These are phyloP conservation scores for Petasospora fabianii DNA, from an alignment of 1,139 yeast genomes.

Conservation along the genomic window DNA sequence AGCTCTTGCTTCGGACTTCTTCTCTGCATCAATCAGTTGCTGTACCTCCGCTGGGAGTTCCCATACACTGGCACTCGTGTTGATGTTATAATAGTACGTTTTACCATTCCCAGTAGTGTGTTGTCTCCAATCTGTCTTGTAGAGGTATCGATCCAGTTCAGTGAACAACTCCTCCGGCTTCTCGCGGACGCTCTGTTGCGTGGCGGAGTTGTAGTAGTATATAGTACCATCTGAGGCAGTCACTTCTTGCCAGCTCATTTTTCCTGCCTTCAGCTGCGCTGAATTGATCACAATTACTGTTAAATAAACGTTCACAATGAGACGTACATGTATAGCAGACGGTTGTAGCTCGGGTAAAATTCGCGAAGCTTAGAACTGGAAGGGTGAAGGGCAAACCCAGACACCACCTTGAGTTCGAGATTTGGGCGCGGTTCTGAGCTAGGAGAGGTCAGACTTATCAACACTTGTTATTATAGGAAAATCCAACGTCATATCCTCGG, in stretches of 20 bases:
- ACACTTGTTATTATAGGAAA: no score
- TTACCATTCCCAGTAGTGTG: conserved; percentile 66
- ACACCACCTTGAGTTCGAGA: no score
- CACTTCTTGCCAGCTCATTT: conserved; percentile 56
- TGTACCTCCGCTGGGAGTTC: conserved; percentile 53
- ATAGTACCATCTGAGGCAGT: conserved; percentile 62
- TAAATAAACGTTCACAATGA: no score
- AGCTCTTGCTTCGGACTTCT: no score
- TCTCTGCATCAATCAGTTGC: conserved; percentile 5
- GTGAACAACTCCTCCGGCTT: conserved; percentile 55
- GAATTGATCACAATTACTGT: neutral
- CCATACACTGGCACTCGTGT: conserved; percentile 76
- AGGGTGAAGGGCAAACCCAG: no score
- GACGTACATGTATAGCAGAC: no score
- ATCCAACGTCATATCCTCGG: no score
- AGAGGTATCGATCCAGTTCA: conserved; percentile 34
- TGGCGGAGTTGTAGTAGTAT: conserved; percentile 66
- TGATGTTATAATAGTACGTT: conserved; percentile 66
- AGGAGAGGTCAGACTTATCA: no score
- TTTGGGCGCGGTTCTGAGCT: no score
- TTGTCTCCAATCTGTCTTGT: conserved; percentile 52
- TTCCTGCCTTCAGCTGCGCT: no score
- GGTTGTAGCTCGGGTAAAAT: no score
- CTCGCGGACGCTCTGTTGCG: conserved; percentile 79
- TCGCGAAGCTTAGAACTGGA: no score